These are phyloP conservation scores for Penicillium hordei DNA, from an alignment of 2,329 filamentous ascomycete species.

Conservation along the genomic window DNA sequence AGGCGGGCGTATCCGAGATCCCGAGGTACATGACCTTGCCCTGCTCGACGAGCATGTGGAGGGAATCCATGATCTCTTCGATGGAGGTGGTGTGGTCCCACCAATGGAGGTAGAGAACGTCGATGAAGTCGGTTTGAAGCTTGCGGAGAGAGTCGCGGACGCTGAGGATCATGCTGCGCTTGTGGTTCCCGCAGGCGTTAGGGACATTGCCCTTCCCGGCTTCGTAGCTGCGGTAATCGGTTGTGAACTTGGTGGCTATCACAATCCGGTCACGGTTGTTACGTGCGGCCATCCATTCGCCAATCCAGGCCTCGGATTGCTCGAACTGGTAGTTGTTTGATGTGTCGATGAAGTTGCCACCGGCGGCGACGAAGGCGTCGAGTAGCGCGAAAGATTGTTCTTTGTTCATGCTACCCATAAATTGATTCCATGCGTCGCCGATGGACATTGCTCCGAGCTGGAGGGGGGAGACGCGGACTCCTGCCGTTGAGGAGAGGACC, in stretches of 20 bases:
- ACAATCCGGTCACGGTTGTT: conserved; percentile 68
- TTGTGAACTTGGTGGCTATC: conserved; percentile 70
- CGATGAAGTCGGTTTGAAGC: conserved; percentile 54
- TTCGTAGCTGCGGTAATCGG: conserved; percentile 48
- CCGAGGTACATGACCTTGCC: conserved; percentile 47
- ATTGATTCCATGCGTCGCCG: conserved; percentile 44
- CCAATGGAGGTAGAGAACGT: conserved; percentile 57
- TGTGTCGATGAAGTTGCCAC: conserved; percentile 74
- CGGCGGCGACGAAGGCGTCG: conserved; percentile 64
- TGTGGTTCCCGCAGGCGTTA: conserved; percentile 49
- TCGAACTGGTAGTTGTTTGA: conserved; percentile 67
- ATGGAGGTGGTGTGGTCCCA: conserved; percentile 48
- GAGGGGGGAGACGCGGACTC: conserved; percentile 67
- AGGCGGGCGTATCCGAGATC: conserved; percentile 44
- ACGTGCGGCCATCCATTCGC: conserved; percentile 67
- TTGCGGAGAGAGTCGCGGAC: conserved; percentile 48
- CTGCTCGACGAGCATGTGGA: conserved; percentile 40
- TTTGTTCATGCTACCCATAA: conserved; percentile 66
- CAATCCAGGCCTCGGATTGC: conserved; percentile 65
- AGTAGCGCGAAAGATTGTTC: conserved; percentile 62
- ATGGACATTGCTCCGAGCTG: conserved; percentile 43
- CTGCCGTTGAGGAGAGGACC: conserved; percentile 64
- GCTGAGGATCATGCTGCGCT: conserved; percentile 43
- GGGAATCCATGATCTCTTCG: conserved; percentile 26
- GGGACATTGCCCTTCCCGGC: conserved; percentile 40